Conservation (phyloP, 177 flowering plant genomes). For the Tripterygium wilfordii region DNA sequence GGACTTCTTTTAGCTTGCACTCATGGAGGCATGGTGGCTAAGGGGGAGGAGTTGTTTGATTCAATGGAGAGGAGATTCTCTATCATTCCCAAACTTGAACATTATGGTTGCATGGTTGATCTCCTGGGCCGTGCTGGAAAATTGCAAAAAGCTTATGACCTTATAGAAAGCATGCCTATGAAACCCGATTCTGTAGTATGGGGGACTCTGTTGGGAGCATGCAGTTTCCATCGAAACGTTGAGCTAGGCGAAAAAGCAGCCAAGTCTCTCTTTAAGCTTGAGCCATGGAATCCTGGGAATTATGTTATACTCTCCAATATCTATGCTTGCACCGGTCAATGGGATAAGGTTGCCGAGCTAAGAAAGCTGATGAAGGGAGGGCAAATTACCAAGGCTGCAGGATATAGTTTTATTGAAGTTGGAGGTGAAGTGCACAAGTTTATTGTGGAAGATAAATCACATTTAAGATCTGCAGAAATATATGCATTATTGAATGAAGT, state of each 20-base stretch:
- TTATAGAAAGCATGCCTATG: constrained; percentile 67
- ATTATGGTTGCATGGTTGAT: constrained; percentile 89
- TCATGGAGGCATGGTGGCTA: constrained; percentile 63
- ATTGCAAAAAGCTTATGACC: constrained; percentile 53
- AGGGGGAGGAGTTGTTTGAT: constrained; percentile 48
- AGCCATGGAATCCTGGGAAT: constrained; percentile 82
- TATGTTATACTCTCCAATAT: constrained; percentile 81
- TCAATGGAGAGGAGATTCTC: constrained; percentile 40
- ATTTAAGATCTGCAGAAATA: constrained; percentile 46
- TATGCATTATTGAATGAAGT: constrained; percentile 42
- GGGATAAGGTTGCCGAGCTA: constrained; percentile 72
- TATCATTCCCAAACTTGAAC: constrained; percentile 65
- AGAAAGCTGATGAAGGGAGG: constrained; percentile 65
- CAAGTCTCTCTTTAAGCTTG: constrained; percentile 60
- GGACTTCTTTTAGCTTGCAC: constrained; percentile 77
- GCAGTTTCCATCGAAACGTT: constrained; percentile 66
- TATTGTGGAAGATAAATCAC: constrained; percentile 69
- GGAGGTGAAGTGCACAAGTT: constrained; percentile 61
- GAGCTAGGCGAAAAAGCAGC: constrained; percentile 74
- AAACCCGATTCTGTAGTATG: constrained; percentile 76
- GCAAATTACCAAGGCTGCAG: constrained; percentile 59
- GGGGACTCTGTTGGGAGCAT: constrained; percentile 83
- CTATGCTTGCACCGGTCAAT: constrained; percentile 54
- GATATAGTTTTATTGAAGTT: constrained; percentile 70
- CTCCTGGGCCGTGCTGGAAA: constrained; percentile 79